A percentile compares a stretch with the other conserved stretches of the same genome.
phyloP scores from a whole-genome alignment of 176 grass and related monocot species.

The Cenchrus fungigraminus region DNA sequence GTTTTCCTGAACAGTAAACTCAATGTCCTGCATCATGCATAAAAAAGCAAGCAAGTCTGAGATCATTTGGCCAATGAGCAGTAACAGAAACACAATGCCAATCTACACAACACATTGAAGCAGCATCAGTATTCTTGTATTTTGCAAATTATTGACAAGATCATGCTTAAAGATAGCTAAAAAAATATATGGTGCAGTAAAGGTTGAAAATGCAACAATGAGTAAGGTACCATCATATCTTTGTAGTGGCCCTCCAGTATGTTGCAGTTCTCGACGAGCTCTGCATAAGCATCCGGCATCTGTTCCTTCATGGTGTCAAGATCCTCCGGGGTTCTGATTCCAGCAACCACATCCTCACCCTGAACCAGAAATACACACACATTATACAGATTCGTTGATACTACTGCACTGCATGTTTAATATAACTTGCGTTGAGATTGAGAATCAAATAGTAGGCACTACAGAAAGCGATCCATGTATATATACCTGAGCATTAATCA shows the following conservation, averaged over 20 bases:
- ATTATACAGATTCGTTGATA: neutral
- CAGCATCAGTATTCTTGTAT: conserved; percentile 8
- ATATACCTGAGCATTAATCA: conserved; percentile 86
- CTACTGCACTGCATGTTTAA: neutral
- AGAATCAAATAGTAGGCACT: neutral
- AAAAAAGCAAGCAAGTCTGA: conserved; percentile 21
- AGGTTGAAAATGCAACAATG: conserved; percentile 6
- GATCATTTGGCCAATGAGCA: neutral
- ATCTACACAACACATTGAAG: neutral
- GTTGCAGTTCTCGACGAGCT: conserved; percentile 90
- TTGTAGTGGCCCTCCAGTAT: conserved; percentile 96
- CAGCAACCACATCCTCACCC: conserved; percentile 98
- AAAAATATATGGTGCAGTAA: neutral
- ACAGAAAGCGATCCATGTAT: neutral
- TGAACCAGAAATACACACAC: conserved; percentile 29
- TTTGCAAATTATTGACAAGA: conserved; percentile 5
- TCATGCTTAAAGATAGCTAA: conserved; percentile 18
- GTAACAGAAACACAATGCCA: neutral
- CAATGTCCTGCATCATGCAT: conserved; percentile 74
- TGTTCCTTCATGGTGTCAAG: conserved; percentile 74
- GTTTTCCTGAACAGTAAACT: conserved; percentile 96
- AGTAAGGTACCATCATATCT: conserved; percentile 84
- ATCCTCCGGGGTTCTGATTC: conserved; percentile 92
- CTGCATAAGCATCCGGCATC: conserved; percentile 76
- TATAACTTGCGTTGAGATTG: neutral